Percentiles rank a stretch among this genome's conserved stretches.
Evolutionary conservation across 108 stramenopile species (phyloP).

Genomic region (Cyclostephanos tholiformis): DNA sequence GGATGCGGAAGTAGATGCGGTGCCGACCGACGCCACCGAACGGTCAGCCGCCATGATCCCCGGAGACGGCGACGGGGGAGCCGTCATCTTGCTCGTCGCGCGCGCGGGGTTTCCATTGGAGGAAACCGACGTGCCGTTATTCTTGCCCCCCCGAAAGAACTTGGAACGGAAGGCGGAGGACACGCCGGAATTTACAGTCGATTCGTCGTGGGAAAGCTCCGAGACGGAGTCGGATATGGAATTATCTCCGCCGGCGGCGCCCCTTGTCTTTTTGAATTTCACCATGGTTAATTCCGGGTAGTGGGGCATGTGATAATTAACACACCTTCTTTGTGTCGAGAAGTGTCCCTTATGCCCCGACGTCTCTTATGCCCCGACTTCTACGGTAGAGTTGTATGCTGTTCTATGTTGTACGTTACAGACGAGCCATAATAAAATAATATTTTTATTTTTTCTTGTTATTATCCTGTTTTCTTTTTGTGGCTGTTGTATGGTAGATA

Average conservation of each 20-base stretch:
- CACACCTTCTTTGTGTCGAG: no score
- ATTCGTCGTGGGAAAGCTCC: slow-evolving; percentile 36
- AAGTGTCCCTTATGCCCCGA: no score
- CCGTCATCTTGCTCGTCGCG: slow-evolving; percentile 4
- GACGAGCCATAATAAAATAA: no score
- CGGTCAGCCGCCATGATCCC: background rate
- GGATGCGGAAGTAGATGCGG: background rate
- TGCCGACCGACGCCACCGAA: slow-evolving; percentile 14
- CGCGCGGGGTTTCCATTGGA: background rate
- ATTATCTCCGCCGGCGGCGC: background rate
- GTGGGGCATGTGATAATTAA: no score
- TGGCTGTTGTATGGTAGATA: no score
- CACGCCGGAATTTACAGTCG: slow-evolving; percentile 5
- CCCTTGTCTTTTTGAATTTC: slow-evolving; percentile 2
- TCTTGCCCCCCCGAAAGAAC: slow-evolving; percentile 3
- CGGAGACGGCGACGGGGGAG: background rate
- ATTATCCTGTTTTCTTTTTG: no score
- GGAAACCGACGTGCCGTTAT: background rate
- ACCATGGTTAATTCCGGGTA: slow-evolving; percentile 8
- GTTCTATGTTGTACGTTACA: no score
- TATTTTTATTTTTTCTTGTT: no score
- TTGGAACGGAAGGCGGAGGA: slow-evolving; percentile 3
- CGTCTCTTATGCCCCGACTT: no score
- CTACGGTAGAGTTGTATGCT: no score
- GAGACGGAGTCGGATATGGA: slow-evolving; percentile 33